A percentile compares a stretch with the other conserved stretches of the same genome.
These are phyloP conservation scores for Lactuca saligna DNA, from an alignment of 129 eudicot species.

Conservation along the genomic window DNA sequence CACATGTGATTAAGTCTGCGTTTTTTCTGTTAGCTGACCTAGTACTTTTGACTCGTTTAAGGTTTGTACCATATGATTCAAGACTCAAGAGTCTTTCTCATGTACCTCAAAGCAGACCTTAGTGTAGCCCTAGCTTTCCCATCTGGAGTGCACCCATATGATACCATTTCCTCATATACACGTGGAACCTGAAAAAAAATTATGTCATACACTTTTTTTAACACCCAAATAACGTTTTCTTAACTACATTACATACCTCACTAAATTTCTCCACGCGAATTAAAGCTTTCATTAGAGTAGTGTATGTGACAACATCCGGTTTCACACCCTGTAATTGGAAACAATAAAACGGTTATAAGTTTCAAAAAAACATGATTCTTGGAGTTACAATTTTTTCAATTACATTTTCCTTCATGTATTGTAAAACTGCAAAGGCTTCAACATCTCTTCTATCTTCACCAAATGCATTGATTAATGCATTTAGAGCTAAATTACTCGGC, in stretches of 20 bases:
- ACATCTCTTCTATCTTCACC: conserved; percentile 87
- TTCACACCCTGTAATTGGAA: conserved; percentile 60
- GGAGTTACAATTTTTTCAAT: conserved; percentile 21
- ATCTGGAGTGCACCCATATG: conserved; percentile 83
- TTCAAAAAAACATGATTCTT: background rate
- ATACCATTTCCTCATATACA: conserved; percentile 90
- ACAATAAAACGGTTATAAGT: background rate
- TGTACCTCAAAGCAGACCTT: conserved; percentile 85
- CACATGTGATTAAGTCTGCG: conserved; percentile 6
- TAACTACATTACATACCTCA: conserved; percentile 40
- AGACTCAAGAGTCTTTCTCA: conserved; percentile 59
- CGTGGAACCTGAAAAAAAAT: conserved; percentile 70
- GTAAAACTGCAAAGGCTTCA: conserved; percentile 89
- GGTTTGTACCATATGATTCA: conserved; percentile 11
- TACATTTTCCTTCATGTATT: conserved; percentile 92
- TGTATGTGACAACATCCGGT: conserved; percentile 92
- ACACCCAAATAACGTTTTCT: background rate
- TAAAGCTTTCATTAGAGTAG: conserved; percentile 92
- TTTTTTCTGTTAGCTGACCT: conserved; percentile 9
- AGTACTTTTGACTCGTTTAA: conserved; percentile 11
- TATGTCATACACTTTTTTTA: conserved; percentile 1
- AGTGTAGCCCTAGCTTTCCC: conserved; percentile 90
- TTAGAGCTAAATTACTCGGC: conserved; percentile 89
- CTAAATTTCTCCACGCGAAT: conserved; percentile 82
- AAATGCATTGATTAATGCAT: conserved; percentile 88